These are phyloP conservation scores for Fusarium anthophilum DNA, from an alignment of 2,329 filamentous ascomycete genomes.

Conservation along the genomic window DNA sequence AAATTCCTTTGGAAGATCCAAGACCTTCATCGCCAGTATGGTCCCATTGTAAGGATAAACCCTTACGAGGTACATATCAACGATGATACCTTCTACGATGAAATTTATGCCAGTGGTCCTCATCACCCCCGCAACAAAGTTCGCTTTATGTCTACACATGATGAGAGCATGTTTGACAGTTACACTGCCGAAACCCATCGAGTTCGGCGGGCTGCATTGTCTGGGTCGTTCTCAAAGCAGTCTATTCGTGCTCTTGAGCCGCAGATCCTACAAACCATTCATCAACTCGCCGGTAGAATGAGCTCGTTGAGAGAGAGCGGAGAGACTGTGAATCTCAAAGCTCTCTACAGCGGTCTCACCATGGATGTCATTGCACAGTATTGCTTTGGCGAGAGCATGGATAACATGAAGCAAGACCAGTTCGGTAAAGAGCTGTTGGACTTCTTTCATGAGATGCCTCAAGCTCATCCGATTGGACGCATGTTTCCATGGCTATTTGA, in stretches of 20 bases:
- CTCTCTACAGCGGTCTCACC: neutral
- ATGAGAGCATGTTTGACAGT: conserved; percentile 3
- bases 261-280: neutral
- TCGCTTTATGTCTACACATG: conserved; percentile 1
- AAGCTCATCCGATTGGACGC: neutral
- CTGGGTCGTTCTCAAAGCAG: neutral
- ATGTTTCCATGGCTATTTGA: conserved; percentile 2
- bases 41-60: neutral
- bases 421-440: neutral
- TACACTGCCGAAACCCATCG: neutral
- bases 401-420: neutral
- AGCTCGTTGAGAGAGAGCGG: neutral
- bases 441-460: conserved; percentile 6
- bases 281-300: neutral
- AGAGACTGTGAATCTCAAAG: neutral
- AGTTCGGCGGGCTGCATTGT: neutral
- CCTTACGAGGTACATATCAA: neutral
- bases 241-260: neutral
- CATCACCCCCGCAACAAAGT: neutral
- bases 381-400: conserved; percentile 3
- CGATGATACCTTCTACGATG: neutral
- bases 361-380: neutral
- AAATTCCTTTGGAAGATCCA: neutral
- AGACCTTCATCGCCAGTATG: neutral
- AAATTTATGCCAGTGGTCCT: neutral